Evolutionary conservation across 164 flowering plant genomes (phyloP), one percentile per base, ranked within the genome.

Genomic region (Liquidambar formosana): DNA sequence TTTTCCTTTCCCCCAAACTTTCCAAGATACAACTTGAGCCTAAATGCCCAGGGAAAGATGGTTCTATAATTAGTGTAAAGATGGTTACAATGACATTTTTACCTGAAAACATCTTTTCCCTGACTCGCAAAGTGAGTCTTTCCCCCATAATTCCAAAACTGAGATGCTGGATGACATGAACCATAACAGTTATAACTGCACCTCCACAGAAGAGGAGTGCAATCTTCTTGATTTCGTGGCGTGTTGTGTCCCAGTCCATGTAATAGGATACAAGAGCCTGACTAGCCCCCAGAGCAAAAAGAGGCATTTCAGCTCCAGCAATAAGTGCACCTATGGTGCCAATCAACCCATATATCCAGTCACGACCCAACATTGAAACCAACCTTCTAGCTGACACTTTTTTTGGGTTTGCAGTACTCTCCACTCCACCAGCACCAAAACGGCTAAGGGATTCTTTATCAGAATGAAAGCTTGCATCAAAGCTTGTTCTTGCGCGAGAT

Each of bases 241-340:
- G 69, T 26, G 97, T 91, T 19, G 94, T 88, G 12, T 89, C 97
- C 99, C 99, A 95, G 41, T 84, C 97, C 90, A 86, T 86, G 85
- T 95, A 95, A 65, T 74, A 93, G 27, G 97, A 72, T 19, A 95
- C 97, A 26, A 95, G 92, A 61, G 97, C 97, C 54, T 95, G 89
- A 46, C 93, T 83, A 46, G 93, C 89, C 0, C 99, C 99, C 23
- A 95, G 96, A 22, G 99, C 97, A 67, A 93, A 93, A 26, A 95
- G 87, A 5, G 99, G 99, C 96, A 95, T 91, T 68, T 85, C 92
- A n/a, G 99, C 84, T 66, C 99, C 99, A 8, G 89, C 83, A 51
- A 85, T 70, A 13, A 89, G 67, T 1, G 94, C 94, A 65, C 93
- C 72, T 1, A 90, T 60, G 57, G 87, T 82, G 44, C 97, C 99